Conservation (phyloP, 768 basidiomycete species). For the Tricholomella constricta region DNA sequence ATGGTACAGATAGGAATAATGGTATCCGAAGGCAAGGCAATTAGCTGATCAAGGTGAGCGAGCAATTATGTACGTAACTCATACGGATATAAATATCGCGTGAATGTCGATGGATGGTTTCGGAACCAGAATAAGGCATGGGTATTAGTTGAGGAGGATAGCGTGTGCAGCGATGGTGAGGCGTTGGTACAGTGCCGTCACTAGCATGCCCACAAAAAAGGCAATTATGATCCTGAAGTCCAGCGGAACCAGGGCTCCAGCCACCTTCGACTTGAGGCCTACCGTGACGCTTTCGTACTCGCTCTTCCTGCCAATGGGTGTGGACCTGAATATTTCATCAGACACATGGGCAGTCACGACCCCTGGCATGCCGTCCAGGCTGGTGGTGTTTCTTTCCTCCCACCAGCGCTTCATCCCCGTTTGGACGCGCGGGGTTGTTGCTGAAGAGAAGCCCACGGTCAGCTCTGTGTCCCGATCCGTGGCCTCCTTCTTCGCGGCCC, state of each 20-base stretch:
- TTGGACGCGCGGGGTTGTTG: conserved; percentile 17
- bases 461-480: conserved; percentile 24
- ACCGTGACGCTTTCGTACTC: neutral
- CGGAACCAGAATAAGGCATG: neutral
- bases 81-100: neutral
- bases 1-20: conserved; percentile 9
- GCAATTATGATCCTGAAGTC: conserved; percentile 15
- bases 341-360: conserved; percentile 35
- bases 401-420: conserved; percentile 62
- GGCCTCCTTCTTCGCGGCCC: conserved; percentile 52
- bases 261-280: conserved; percentile 7
- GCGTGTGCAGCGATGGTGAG: conserved; percentile 8
- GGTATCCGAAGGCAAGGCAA: conserved; percentile 5
- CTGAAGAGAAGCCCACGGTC: conserved; percentile 23
- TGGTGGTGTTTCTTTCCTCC: conserved; percentile 49
- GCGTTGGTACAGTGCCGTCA: conserved; percentile 15
- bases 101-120: neutral
- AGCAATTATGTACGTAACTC: neutral
- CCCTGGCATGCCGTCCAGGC: conserved; percentile 61
- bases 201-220: conserved; percentile 17
- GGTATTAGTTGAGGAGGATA: conserved; percentile 13
- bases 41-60: neutral
- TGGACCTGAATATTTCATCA: conserved; percentile 20
- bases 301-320: conserved; percentile 13
- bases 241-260: neutral